Evolutionary conservation across 108 stramenopile species (phyloP).

Genomic region (Cyclotella choctawhatcheeana): DNA sequence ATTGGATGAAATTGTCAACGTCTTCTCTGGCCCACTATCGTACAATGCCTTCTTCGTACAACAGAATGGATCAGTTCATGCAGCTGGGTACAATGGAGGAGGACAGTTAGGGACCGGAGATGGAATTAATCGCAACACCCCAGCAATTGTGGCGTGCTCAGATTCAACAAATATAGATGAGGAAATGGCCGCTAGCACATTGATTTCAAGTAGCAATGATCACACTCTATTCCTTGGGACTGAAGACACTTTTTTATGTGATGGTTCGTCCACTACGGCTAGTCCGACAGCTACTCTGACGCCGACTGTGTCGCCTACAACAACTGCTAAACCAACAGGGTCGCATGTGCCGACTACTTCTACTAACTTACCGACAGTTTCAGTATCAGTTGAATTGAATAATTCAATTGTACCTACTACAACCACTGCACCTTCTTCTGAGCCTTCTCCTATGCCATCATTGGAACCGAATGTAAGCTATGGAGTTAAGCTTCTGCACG

Average conservation of each 20-base stretch:
- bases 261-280: neutral
- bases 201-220: conserved; percentile 42
- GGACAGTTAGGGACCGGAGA: conserved; percentile 39
- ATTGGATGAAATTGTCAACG: conserved; percentile 13
- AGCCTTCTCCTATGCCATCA: too few species aligned
- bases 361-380: neutral
- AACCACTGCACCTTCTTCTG: conserved; percentile 6
- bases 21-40: conserved; percentile 31
- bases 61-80: conserved; percentile 17
- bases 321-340: neutral
- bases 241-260: conserved; percentile 19
- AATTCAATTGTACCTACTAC: neutral
- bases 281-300: neutral
- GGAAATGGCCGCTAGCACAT: neutral
- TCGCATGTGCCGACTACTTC: neutral
- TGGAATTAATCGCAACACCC: neutral
- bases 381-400: neutral
- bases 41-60: conserved; percentile 28
- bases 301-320: conserved; percentile 1
- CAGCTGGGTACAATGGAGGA: conserved; percentile 31
- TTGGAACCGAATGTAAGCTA: too few species aligned
- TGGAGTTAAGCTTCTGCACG: too few species aligned
- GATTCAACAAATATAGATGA: neutral
- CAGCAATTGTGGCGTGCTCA: conserved; percentile 23
- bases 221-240: conserved; percentile 36